phyloP scores from a whole-genome alignment of 495 filamentous ascomycete species.

The Penicillium desertorum region DNA sequence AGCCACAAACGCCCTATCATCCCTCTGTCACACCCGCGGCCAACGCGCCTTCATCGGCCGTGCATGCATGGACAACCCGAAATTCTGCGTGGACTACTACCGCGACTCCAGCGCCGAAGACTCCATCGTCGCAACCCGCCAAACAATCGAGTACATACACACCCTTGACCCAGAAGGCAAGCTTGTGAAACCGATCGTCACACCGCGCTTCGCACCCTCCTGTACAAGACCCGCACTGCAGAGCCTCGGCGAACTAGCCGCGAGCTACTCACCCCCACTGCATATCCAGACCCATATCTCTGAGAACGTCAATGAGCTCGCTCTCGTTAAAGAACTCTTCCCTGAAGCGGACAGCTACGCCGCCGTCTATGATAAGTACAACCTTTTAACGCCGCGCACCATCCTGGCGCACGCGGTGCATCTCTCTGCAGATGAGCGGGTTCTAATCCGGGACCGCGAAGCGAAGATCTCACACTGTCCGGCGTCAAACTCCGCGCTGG shows the following conservation, averaged over 20 bases:
- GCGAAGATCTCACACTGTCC: slow-evolving; percentile 83
- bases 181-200: slow-evolving; percentile 77
- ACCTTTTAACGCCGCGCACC: slow-evolving; percentile 67
- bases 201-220: slow-evolving; percentile 83
- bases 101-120: slow-evolving; percentile 60
- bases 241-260: slow-evolving; percentile 62
- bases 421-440: slow-evolving; percentile 61
- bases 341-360: slow-evolving; percentile 65
- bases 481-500: slow-evolving; percentile 75
- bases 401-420: slow-evolving; percentile 89
- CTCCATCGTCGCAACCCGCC: slow-evolving; percentile 56
- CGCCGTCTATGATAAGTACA: slow-evolving; percentile 71
- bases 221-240: slow-evolving; percentile 62
- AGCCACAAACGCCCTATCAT: slow-evolving; percentile 80
- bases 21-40: slow-evolving; percentile 67
- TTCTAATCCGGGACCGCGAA: slow-evolving; percentile 57
- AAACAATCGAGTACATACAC: slow-evolving; percentile 65
- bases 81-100: slow-evolving; percentile 70
- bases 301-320: slow-evolving; percentile 74
- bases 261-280: slow-evolving; percentile 52
- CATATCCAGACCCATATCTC: slow-evolving; percentile 90
- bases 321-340: slow-evolving; percentile 68
- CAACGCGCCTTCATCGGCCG: slow-evolving; percentile 87
- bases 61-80: slow-evolving; percentile 75
- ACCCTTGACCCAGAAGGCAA: slow-evolving; percentile 59